Base-by-base conservation (phyloP, 2,329 filamentous ascomycete genomes). In the Ambrosiella xylebori region DNA sequence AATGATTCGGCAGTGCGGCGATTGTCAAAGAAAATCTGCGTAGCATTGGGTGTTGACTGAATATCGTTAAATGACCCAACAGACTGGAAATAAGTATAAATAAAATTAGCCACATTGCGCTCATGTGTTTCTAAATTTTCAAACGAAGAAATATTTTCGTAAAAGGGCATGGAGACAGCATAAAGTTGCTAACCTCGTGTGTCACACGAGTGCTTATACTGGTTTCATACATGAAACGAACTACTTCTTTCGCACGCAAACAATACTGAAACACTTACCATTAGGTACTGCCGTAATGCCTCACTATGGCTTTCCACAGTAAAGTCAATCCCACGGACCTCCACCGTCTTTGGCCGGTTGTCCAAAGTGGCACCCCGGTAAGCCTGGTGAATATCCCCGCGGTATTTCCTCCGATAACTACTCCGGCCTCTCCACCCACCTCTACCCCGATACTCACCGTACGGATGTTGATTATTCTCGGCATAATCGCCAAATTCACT, bases 1-100 rank as follows among this genome's bases (percentile, higher is more conserved):
- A 85, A 83, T 62, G 76, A 81, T 66, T 91, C 86, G 3, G 85
- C 86, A 12, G 84, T 83, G 65, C 79, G 80, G 59, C 82, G 79
- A 64, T 85, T 81, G 59, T 79, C 80, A 66, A 86, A 86, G 5
- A 76, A 77, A 56, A 86, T 76, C 57, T 76, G 71, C 1, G 81
- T 78, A 0, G 69, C 66, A 1, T 68, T 62, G 0, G 74, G 67
- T 2, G 71, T 73, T 3, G 73, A 71, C 39, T 79, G 73, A 37
- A 85, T 76, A 37, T 77, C 76, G 40, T 76, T 76, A 63, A 81
- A 83, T 60, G 84, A 81, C 56, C 80, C 81, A 38, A 83, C 71
- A 61, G 78, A 78, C 80, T 83, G 36, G 44, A 51, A 19, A 57
- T 35, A 19, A 54, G n/a, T 35, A 36, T 13, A 9, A 19, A 27